These are phyloP conservation scores for Pharnaceum exiguum DNA, from an alignment of 148 eudicot species.

Conservation along the genomic window DNA sequence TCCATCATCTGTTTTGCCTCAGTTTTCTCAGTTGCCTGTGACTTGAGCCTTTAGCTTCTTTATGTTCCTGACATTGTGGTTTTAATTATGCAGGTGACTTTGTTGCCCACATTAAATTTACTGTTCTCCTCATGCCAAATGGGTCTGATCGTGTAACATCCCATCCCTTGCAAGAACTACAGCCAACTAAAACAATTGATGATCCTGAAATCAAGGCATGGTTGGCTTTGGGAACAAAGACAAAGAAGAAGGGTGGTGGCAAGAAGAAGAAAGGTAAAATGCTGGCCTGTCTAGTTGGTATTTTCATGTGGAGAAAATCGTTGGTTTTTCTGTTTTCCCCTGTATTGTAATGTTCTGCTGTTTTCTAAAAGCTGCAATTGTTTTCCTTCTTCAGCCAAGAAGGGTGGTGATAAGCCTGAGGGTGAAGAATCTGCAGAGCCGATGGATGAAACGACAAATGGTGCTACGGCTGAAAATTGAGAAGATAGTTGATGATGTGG, in stretches of 20 bases:
- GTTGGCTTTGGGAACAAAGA: constrained; percentile 70
- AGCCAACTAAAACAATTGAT: constrained; percentile 67
- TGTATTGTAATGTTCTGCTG: not conserved
- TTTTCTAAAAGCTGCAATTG: not conserved
- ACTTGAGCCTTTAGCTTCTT: too few relatives aligned
- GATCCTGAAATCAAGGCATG: constrained; percentile 95
- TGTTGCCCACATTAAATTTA: constrained; percentile 86
- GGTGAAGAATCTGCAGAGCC: constrained; percentile 36
- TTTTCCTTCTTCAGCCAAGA: constrained; percentile 34
- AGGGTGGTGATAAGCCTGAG: constrained; percentile 45
- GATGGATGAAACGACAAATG: constrained; percentile 37
- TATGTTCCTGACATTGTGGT: not conserved
- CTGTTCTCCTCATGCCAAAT: constrained; percentile 95
- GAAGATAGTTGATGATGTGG: not conserved
- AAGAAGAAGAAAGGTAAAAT: constrained; percentile 91
- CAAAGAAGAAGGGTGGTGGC: constrained; percentile 98
- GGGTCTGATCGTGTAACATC: constrained; percentile 87
- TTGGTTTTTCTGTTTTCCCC: not conserved
- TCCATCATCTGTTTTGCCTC: too few relatives aligned
- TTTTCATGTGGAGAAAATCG: not conserved
- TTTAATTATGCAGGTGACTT: constrained; percentile 54
- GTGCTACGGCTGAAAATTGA: constrained; percentile 29
- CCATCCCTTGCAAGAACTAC: constrained; percentile 78
- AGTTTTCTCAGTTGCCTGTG: not conserved
- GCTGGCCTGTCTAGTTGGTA: not conserved